phyloP scores from a whole-genome alignment of 2,329 filamentous ascomycete species.

The Stagonosporopsis tanaceti region DNA sequence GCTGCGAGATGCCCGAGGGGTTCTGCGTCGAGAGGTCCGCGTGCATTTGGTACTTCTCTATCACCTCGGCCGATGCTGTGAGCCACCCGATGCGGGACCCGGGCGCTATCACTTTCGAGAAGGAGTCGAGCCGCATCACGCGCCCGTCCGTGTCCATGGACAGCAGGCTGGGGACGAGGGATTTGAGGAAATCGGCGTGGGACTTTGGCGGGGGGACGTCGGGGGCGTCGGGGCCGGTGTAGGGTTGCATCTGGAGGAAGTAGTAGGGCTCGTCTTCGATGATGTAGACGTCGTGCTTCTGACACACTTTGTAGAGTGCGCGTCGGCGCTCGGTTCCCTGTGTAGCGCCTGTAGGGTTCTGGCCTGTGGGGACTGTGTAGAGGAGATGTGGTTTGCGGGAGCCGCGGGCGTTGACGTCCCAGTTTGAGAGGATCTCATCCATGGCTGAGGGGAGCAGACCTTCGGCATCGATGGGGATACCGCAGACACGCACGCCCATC shows the following conservation, averaged over 20 bases:
- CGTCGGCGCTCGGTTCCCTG: constrained; percentile 72
- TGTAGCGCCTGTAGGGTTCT: constrained; percentile 91
- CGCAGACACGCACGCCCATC: constrained; percentile 67
- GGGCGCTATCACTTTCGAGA: constrained; percentile 89
- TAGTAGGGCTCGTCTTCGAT: constrained; percentile 96
- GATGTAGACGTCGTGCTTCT: constrained; percentile 86
- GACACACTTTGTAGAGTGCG: constrained; percentile 78
- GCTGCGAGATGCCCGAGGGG: constrained; percentile 83
- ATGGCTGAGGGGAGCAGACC: constrained; percentile 69
- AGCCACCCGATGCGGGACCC: constrained; percentile 88
- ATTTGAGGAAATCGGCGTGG: constrained; percentile 76
- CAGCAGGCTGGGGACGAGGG: constrained; percentile 77
- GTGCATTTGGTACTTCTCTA: constrained; percentile 83
- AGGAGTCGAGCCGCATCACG: constrained; percentile 89
- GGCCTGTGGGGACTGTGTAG: constrained; percentile 80
- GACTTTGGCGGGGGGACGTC: constrained; percentile 64
- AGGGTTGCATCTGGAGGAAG: constrained; percentile 87
- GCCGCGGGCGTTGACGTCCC: constrained; percentile 64
- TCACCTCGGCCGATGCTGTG: constrained; percentile 82
- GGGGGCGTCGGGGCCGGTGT: constrained; percentile 63
- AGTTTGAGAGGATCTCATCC: constrained; percentile 69
- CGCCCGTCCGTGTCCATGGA: constrained; percentile 86
- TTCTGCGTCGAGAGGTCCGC: constrained; percentile 86
- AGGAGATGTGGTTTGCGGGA: constrained; percentile 72
- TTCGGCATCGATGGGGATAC: constrained; percentile 71